Base-by-base conservation (phyloP, 345 rosid species). In the Heritiera littoralis region DNA sequence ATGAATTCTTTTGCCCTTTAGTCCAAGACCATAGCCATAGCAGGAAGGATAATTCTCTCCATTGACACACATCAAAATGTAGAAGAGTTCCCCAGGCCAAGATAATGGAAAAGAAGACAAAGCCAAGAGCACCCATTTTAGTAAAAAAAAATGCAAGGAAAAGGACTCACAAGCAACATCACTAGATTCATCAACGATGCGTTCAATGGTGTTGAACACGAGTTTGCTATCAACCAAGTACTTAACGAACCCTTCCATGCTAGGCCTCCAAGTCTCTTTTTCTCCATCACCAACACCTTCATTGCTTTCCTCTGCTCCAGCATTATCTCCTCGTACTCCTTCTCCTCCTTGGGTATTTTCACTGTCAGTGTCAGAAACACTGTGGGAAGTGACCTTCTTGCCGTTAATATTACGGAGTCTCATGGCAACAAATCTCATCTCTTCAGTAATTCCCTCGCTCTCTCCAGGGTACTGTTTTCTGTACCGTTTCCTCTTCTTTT, bases 351-450 rank as follows among this genome's bases (percentile, higher is more conserved):
- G 79, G 77, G 73, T 51, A 67, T 80, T 70, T 13, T 83, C 68
- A 38, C 9, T 72, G 23, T 82, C 82, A 12, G 41, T 72, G 20
- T 61, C 80, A 30, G 80, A 35, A 30, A 56, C 61, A 18, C n/a
- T 35, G 46, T 32, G 48, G n/a, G 82, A 30, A 72, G 77, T 70
- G 74, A 82, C 61, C 72, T 83, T 87, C 64, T 86, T 90, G 32
- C 96, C 96, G 32, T 88, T 90, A 63, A 86, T 69, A 80, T 95
- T 93, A 61, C 96, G 96, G 77, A 93, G 93, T 81, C 89, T 85
- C 99, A 92, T 91, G 10, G 99, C 96, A 13, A 95, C 96, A 81
- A 95, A 95, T 82, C 98, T 89, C 98, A 95, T 91, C 86, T 95
- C 99, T 86, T 89, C 96, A 15, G 97, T 90, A 58, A 93, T 93